Base-by-base conservation (phyloP, 805 yeast genomes). In the Candida argentea region DNA sequence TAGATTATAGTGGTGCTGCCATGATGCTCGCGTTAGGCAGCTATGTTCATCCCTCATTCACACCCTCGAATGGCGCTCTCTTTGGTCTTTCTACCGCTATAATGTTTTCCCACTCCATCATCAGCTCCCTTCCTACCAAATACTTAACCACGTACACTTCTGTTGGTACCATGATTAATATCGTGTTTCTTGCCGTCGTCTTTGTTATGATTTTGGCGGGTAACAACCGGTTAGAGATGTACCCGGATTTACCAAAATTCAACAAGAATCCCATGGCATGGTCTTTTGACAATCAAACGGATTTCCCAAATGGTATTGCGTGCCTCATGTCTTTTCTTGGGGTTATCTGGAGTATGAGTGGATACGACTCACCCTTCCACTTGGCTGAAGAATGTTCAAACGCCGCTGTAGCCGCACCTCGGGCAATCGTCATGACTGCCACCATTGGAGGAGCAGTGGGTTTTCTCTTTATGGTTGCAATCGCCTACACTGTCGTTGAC, bases 281-380 rank as follows among this genome's bases (percentile, higher is more conserved):
- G 81, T 52, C 57, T 6, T 58, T 72, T 30, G 47, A 58, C 24
- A 75, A 75, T 48, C 66, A 61, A 36, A 72, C 82, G 6, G 79
- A 72, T 12, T 76, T 69, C 62, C 76, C 79, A n/a, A 59, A 61
- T 27, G 82, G 82, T 31, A 57, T 74, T 28, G 65, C 76, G 16
- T 57, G 71, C 42, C 48, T 76, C 32, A 60, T 71, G 62, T 58
- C 73, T 4, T 73, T 73, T 49, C 46, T 71, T 43, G 74, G 78
- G n/a, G 76, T 67, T 20, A 69, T 72, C 33, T 73, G 79, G 79
- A 71, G 78, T 21, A 76, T 78, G 83, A 67, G 78, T 25, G 85
- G 84, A 14, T 79, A 74, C 44, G 85, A 78, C 45, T 72, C 81
- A 14, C 81, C 85, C 0, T 78, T 76, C 57, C 85, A 79, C 43